A percentile compares a stretch with the other conserved stretches of the same genome.
These are phyloP conservation scores for Helichrysum umbraculigerum DNA, from an alignment of 129 eudicot species.

Conservation along the genomic window DNA sequence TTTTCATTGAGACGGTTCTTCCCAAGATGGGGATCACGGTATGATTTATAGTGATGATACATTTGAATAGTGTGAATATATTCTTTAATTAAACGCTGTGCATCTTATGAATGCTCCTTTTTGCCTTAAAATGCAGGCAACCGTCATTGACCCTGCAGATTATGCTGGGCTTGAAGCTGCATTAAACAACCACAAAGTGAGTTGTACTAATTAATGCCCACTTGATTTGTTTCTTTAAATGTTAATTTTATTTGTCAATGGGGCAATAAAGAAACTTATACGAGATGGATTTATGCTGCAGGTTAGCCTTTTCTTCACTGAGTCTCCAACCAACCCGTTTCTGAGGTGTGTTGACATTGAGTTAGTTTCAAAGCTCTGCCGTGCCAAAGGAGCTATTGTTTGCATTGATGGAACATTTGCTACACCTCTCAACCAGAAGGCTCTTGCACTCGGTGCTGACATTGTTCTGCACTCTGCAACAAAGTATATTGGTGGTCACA, in stretches of 20 bases:
- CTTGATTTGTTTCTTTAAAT: neutral
- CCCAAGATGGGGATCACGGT: slow-evolving; percentile 93
- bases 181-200: slow-evolving; percentile 55
- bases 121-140: slow-evolving; percentile 49
- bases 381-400: slow-evolving; percentile 73
- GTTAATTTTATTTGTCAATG: no score
- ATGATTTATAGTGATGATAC: neutral
- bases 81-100: no score
- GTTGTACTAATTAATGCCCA: slow-evolving; percentile 22
- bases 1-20: slow-evolving; percentile 77
- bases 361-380: slow-evolving; percentile 87
- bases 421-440: slow-evolving; percentile 91
- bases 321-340: slow-evolving; percentile 93
- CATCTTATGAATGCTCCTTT: neutral
- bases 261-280: neutral
- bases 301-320: slow-evolving; percentile 84
- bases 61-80: slow-evolving; percentile 10
- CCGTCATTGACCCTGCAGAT: slow-evolving; percentile 88
- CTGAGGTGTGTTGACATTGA: slow-evolving; percentile 84
- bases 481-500: slow-evolving; percentile 83
- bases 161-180: slow-evolving; percentile 60
- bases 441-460: slow-evolving; percentile 90
- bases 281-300: slow-evolving; percentile 26
- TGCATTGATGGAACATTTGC: slow-evolving; percentile 93
- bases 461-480: slow-evolving; percentile 85